A percentile compares a stretch with the other conserved stretches of the same genome.
Evolutionary conservation across 2,329 filamentous ascomycete genomes (phyloP).

Genomic region (Cladosporium sp.): DNA sequence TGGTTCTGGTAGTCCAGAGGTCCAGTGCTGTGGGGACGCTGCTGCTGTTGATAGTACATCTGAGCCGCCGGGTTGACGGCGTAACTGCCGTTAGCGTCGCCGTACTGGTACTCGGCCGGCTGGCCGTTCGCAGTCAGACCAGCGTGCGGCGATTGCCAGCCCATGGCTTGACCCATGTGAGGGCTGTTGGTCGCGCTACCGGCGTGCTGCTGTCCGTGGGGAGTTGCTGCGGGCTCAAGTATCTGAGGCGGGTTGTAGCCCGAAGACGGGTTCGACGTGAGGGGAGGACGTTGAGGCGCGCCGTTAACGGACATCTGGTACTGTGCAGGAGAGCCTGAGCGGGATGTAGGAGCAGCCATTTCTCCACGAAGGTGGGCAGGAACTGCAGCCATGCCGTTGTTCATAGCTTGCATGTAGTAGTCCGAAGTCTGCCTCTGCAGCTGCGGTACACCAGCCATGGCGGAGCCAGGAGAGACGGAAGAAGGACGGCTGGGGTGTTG

Average conservation of each 20-base stretch:
- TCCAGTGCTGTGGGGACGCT: conserved; percentile 67
- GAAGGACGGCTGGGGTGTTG: conserved; percentile 73
- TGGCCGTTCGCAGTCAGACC: conserved; percentile 59
- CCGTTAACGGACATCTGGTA: conserved; percentile 51
- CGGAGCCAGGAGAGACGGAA: conserved; percentile 73
- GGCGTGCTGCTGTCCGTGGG: conserved; percentile 67
- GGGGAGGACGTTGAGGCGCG: conserved; percentile 43
- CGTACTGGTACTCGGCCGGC: conserved; percentile 69
- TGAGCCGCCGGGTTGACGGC: conserved; percentile 57
- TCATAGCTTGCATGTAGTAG: conserved; percentile 73
- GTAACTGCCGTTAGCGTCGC: conserved; percentile 52
- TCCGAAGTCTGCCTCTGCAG: conserved; percentile 64
- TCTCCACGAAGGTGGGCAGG: conserved; percentile 76
- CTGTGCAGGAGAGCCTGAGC: conserved; percentile 57
- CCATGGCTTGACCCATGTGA: conserved; percentile 66
- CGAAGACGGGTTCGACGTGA: conserved; percentile 72
- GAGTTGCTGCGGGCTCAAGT: conserved; percentile 67
- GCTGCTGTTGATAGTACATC: conserved; percentile 67
- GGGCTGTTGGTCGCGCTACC: conserved; percentile 77
- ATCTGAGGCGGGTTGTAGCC: conserved; percentile 78
- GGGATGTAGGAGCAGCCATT: conserved; percentile 62
- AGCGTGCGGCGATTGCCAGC: conserved; percentile 82
- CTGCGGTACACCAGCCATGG: conserved; percentile 62
- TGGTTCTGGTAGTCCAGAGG: conserved; percentile 55
- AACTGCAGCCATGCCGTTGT: conserved; percentile 45